Evolutionary conservation across 164 flowering plant species (phyloP).

Genomic region (Chimonanthus praecox): DNA sequence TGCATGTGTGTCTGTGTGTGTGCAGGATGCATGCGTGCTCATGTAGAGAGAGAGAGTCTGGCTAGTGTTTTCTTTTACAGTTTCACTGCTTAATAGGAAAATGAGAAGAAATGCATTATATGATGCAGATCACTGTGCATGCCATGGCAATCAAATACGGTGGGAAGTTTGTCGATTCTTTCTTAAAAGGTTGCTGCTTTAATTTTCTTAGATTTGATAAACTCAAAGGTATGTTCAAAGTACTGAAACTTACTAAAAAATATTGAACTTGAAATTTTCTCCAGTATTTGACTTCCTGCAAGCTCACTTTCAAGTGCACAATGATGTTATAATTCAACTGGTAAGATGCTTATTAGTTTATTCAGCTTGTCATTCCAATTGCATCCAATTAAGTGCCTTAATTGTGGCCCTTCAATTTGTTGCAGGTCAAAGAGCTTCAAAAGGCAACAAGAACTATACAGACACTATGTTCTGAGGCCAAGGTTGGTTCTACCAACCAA

Average conservation of each 20-base stretch:
- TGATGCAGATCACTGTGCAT: conserved; percentile 53
- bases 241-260: conserved; percentile 16
- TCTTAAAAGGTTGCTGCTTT: conserved; percentile 58
- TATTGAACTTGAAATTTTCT: conserved; percentile 4
- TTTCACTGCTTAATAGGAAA: not conserved
- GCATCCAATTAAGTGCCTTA: not conserved
- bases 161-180: conserved; percentile 74
- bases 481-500: conserved; percentile 35
- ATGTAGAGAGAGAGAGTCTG: not conserved
- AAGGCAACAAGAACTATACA: conserved; percentile 88
- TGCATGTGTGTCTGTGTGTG: not conserved
- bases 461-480: conserved; percentile 85
- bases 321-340: conserved; percentile 50
- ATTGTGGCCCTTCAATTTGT: conserved; percentile 3
- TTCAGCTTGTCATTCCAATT: conserved; percentile 3
- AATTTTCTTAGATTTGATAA: not conserved
- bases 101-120: not conserved
- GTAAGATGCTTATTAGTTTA: conserved; percentile 31
- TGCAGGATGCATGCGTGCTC: not conserved
- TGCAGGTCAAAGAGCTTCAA: conserved; percentile 75
- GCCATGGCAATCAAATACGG: conserved; percentile 78
- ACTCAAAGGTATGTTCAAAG: not conserved
- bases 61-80: not conserved
- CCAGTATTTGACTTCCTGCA: conserved; percentile 74
- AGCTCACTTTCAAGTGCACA: conserved; percentile 46